These are phyloP conservation scores for Epichloe coenophiala DNA, from an alignment of 2,329 filamentous ascomycete genomes.

Conservation along the genomic window DNA sequence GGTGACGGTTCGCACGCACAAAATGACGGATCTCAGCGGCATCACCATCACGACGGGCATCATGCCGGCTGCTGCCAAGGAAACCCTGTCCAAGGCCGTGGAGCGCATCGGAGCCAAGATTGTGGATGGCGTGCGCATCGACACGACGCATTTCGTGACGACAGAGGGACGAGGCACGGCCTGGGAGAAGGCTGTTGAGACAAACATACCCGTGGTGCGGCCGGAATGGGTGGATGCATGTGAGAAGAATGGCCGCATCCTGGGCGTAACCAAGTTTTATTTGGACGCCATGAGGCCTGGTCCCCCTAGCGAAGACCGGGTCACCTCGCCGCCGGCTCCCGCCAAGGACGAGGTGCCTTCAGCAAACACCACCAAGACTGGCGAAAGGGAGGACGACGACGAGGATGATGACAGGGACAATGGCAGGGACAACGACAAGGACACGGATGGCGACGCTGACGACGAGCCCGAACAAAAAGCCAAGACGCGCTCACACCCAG, in stretches of 20 bases:
- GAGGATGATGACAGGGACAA: conserved; percentile 5
- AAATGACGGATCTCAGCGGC: conserved; percentile 94
- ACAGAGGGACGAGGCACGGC: conserved; percentile 78
- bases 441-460: conserved; percentile 5
- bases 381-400: conserved; percentile 12
- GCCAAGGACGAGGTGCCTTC: conserved; percentile 11
- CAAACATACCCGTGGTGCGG: conserved; percentile 93
- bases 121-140: conserved; percentile 80
- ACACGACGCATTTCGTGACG: conserved; percentile 97
- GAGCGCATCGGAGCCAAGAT: conserved; percentile 87
- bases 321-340: conserved; percentile 14
- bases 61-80: conserved; percentile 58
- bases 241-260: conserved; percentile 79
- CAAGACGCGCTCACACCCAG: conserved; percentile 17
- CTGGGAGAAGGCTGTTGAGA: conserved; percentile 95
- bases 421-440: conserved; percentile 3
- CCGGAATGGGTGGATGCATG: conserved; percentile 98
- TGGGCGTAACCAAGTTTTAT: conserved; percentile 92
- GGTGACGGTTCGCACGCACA: conserved; percentile 79
- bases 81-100: conserved; percentile 61
- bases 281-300: conserved; percentile 58
- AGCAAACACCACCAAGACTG: conserved; percentile 12
- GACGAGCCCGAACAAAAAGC: conserved; percentile 22
- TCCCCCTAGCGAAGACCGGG: conserved; percentile 24
- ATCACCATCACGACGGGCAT: conserved; percentile 90